Evolutionary conservation across 2,329 filamentous ascomycete species (phyloP), one percentile per base, ranked within the genome.

Genomic region (Diaporthe helianthi): DNA sequence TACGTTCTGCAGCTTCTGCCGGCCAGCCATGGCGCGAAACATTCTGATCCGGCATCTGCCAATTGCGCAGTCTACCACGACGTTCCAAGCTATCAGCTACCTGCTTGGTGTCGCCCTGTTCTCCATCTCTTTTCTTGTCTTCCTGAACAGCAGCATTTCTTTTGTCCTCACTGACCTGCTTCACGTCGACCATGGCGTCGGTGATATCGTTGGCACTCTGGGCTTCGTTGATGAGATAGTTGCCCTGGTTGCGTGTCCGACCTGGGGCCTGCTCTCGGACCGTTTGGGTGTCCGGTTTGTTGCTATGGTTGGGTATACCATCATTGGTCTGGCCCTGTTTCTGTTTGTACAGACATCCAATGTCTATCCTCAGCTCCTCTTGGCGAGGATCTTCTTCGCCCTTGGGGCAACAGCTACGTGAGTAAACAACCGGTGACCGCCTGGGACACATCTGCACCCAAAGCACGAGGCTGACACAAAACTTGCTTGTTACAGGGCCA

Each of bases 61-160:
- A 33, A 90, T 91, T 79, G 83, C 87, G 71, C 78, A 83, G 26
- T 83, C 85, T 53, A 88, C 87, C n/a, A 90, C 89, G 15, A 80
- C 84, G 5, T 77, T 87, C 24, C 89, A 91, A 76, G 89, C 87
- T n/a, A 79, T 86, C 69, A 92, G 92, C 36, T 97, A 97, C 79
- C 88, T 97, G 44, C 85, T 94, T 73, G 91, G 90, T 77, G 92
- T 96, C 76, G 92, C 92, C 71, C 89, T 97, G 74, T 95, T 95
- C 83, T 93, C 90, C 79, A 96, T 97, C 76, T 91, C 92, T 67
- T 96, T 96, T 82, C 90, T 97, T 73, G 93, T 97, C 76, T 97
- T 97, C 81, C 87, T 97, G 72, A 96, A 96, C 83, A 92, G 90
- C 82, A 91, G 89, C 77, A 85, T 96, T 70, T 93, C 91, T 67